Percentiles rank a stretch among this genome's conserved stretches.
phyloP scores from a whole-genome alignment of 768 basidiomycete species.

The Mycena chlorophos region DNA sequence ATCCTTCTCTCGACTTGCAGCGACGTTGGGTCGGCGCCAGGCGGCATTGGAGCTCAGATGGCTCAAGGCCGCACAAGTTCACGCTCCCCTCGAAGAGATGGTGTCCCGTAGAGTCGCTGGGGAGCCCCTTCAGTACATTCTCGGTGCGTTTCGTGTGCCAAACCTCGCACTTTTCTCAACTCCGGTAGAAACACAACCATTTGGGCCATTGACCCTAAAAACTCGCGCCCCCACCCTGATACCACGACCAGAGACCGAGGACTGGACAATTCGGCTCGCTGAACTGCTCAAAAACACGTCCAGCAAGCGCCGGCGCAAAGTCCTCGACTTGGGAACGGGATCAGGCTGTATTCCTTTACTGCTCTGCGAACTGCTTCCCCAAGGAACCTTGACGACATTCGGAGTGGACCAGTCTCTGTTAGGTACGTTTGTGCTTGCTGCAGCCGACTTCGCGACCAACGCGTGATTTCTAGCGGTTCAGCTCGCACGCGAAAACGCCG shows the following conservation, averaged over 20 bases:
- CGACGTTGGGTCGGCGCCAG: conserved; percentile 36
- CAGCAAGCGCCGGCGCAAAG: conserved; percentile 33
- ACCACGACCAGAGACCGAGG: conserved; percentile 92
- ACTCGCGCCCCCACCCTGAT: conserved; percentile 83
- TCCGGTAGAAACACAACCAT: conserved; percentile 73
- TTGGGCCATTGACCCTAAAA: conserved; percentile 78
- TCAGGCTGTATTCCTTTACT: conserved; percentile 89
- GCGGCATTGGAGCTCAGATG: conserved; percentile 45
- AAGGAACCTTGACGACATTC: conserved; percentile 52
- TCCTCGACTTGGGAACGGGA: conserved; percentile 93
- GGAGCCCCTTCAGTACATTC: conserved; percentile 89
- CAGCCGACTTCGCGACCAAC: no score
- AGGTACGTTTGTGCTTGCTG: no score
- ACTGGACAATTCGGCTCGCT: conserved; percentile 70
- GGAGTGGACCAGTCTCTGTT: conserved; percentile 69
- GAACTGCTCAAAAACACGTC: conserved; percentile 39
- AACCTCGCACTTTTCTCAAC: conserved; percentile 11
- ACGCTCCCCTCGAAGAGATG: conserved; percentile 41
- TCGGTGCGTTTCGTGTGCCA: conserved; percentile 52
- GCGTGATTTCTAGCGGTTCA: conserved; percentile 61
- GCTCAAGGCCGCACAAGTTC: conserved; percentile 36
- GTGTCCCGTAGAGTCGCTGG: conserved; percentile 61
- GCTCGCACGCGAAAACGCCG: conserved; percentile 52
- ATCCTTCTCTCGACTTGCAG: conserved; percentile 20
- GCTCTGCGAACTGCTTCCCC: conserved; percentile 66